Conservation (phyloP, 225 moss, liverwort and hornwort genomes). For the Anthoceros angustus region DNA sequence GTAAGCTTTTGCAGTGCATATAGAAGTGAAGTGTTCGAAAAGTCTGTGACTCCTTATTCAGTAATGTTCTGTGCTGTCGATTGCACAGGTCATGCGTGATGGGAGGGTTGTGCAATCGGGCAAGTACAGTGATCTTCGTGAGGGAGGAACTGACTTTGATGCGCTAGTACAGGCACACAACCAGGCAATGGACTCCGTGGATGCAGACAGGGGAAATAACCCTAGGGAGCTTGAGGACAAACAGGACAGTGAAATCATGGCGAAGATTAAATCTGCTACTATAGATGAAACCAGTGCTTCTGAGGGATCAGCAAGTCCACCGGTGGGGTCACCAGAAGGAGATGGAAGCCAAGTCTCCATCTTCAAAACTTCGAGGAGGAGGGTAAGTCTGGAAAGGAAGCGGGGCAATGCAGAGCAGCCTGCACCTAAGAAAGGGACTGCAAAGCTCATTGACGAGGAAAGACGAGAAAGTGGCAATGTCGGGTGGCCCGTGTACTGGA, state of each 20-base stretch:
- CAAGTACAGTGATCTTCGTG: constrained; percentile 35
- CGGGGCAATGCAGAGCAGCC: not conserved
- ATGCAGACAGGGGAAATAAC: constrained; percentile 16
- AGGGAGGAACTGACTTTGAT: constrained; percentile 44
- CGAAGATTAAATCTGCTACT: not conserved
- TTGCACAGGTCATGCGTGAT: constrained; percentile 44
- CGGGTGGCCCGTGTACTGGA: constrained; percentile 37
- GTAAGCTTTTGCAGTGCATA: not conserved
- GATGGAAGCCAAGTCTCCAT: not conserved
- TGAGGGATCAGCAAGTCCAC: not conserved
- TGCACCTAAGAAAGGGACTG: constrained; percentile 15
- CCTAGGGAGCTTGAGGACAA: not conserved
- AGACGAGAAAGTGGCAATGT: constrained; percentile 54
- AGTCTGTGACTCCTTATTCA: not conserved
- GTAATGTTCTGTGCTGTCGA: not conserved
- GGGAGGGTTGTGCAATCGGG: constrained; percentile 54
- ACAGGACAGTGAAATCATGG: not conserved
- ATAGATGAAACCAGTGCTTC: not conserved
- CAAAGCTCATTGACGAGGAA: constrained; percentile 62
- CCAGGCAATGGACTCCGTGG: constrained; percentile 30
- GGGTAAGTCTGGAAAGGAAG: not conserved
- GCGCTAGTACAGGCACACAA: constrained; percentile 61
- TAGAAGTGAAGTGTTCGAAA: not conserved
- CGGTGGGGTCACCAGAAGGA: not conserved
- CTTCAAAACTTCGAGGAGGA: not conserved